Percentiles rank a stretch among this genome's conserved stretches.
Evolutionary conservation across 1,139 yeast genomes (phyloP).

Genomic region (Dujonia santamariae): DNA sequence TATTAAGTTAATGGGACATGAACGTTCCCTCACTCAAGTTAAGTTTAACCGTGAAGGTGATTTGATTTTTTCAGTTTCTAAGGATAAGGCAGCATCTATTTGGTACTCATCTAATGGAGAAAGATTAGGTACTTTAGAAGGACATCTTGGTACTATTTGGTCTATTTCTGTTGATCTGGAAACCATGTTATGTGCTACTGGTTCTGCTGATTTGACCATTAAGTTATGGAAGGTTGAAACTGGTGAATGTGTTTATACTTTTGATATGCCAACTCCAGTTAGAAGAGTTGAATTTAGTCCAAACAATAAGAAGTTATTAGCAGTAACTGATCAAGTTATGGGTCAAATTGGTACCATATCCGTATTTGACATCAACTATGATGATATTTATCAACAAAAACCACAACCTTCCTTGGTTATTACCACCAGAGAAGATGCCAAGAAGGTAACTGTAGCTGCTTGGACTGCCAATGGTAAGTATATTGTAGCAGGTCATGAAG

Average conservation of each 20-base stretch:
- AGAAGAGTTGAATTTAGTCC: conserved; percentile 88
- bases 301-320: conserved; percentile 64
- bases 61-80: conserved; percentile 85
- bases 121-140: conserved; percentile 85
- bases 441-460: conserved; percentile 80
- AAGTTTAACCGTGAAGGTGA: conserved; percentile 96
- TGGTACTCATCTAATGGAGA: conserved; percentile 98
- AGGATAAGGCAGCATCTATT: conserved; percentile 82
- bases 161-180: conserved; percentile 81
- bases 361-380: conserved; percentile 57
- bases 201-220: conserved; percentile 85
- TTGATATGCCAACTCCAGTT: conserved; percentile 81
- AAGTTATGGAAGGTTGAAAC: conserved; percentile 81
- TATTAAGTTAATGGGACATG: conserved; percentile 69
- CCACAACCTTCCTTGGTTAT: conserved; percentile 59
- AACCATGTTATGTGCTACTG: conserved; percentile 73
- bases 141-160: conserved; percentile 94
- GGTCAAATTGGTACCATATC: conserved; percentile 79
- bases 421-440: conserved; percentile 57
- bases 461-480: conserved; percentile 77
- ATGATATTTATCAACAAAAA: conserved; percentile 37
- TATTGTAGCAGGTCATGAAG: conserved; percentile 84
- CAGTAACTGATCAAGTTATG: conserved; percentile 91
- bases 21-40: conserved; percentile 87
- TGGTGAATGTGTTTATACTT: conserved; percentile 74